Conservation (phyloP, 2,329 filamentous ascomycete species). For the Diaporthe sp. region DNA sequence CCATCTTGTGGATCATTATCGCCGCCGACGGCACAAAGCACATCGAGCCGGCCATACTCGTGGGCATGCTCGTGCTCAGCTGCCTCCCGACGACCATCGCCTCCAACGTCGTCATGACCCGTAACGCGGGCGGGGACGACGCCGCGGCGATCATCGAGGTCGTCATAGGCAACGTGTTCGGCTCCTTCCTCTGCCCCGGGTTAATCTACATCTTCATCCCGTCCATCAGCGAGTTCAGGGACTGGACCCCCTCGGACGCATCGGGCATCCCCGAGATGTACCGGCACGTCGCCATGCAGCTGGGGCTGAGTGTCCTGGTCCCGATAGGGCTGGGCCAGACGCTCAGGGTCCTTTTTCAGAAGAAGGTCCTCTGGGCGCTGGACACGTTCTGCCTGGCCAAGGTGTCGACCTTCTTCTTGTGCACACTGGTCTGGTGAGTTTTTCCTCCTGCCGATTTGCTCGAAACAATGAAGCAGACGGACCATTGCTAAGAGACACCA, state of each 20-base stretch:
- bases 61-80: slow-evolving; percentile 75
- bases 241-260: slow-evolving; percentile 64
- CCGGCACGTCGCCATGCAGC: slow-evolving; percentile 72
- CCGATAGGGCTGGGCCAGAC: slow-evolving; percentile 72
- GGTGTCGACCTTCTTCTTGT: slow-evolving; percentile 57
- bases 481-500: neutral
- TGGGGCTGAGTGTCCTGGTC: slow-evolving; percentile 74
- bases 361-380: slow-evolving; percentile 63
- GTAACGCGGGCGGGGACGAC: slow-evolving; percentile 74
- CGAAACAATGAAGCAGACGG: fast-evolving
- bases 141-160: slow-evolving; percentile 75
- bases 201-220: slow-evolving; percentile 71
- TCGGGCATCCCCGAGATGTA: slow-evolving; percentile 71
- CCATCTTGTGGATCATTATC: slow-evolving; percentile 58
- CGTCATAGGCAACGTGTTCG: slow-evolving; percentile 75
- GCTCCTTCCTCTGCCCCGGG: slow-evolving; percentile 74
- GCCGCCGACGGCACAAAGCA: slow-evolving; percentile 61
- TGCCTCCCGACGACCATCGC: slow-evolving; percentile 79
- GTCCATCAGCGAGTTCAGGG: slow-evolving; percentile 58
- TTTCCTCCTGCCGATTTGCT: slow-evolving; percentile 51
- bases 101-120: slow-evolving; percentile 80
- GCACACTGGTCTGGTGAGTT: slow-evolving; percentile 60
- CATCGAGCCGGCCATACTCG: slow-evolving; percentile 72
- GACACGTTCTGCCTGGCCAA: slow-evolving; percentile 64
- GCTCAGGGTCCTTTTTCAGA: slow-evolving; percentile 61